A percentile compares a stretch with the other conserved stretches of the same genome.
Conservation (phyloP, 1,284 basidiomycete genomes). For the Ganoderma resinaceum region DNA sequence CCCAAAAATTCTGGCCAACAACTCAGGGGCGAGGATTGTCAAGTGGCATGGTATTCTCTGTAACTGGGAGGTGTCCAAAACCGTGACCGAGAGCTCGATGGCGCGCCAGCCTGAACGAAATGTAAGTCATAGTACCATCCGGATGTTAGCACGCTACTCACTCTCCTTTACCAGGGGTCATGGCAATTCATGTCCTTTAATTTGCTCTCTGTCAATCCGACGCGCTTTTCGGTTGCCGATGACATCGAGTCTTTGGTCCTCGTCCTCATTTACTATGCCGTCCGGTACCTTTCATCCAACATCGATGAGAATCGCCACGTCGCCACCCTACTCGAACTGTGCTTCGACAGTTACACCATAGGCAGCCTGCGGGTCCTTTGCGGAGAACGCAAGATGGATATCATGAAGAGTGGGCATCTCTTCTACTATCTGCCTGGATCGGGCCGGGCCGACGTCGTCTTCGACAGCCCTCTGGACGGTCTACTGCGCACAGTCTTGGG, state of each 20-base stretch:
- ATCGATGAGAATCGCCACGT: background rate
- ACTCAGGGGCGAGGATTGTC: too few relatives aligned
- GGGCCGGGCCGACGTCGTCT: background rate
- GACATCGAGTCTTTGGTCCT: conserved; percentile 15
- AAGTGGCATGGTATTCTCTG: background rate
- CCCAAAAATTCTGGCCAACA: too few relatives aligned
- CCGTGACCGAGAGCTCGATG: background rate
- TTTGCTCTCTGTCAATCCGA: background rate
- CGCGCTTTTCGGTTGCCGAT: background rate
- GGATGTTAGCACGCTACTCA: too few relatives aligned
- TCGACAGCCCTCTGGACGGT: conserved; percentile 5
- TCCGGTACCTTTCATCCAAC: conserved; percentile 9
- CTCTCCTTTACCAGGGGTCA: background rate
- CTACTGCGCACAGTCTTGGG: background rate
- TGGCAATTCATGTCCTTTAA: conserved; percentile 15
- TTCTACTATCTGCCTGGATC: background rate
- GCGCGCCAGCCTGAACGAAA: background rate
- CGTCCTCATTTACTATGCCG: conserved; percentile 10
- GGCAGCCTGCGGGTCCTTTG: background rate
- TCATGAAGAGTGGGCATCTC: background rate
- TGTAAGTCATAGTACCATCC: background rate
- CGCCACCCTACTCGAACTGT: background rate
- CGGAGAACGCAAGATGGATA: background rate
- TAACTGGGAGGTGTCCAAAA: conserved; percentile 5
- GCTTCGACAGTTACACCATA: conserved; percentile 3